Percentiles rank a stretch among this genome's conserved stretches.
phyloP scores from a whole-genome alignment of 495 filamentous ascomycete genomes.

The Daldinia caldariorum region DNA sequence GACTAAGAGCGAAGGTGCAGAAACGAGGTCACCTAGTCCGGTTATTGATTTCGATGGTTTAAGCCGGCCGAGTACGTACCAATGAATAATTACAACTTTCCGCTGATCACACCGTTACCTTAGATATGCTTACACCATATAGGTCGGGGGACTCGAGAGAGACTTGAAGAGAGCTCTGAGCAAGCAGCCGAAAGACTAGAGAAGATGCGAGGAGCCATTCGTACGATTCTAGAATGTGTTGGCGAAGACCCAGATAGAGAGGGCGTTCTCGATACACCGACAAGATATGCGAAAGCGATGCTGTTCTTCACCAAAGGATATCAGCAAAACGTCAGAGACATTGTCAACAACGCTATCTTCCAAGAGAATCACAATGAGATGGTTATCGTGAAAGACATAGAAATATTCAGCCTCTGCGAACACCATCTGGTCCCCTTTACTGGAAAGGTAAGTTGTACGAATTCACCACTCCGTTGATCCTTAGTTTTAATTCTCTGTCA shows the following conservation, averaged over 20 bases:
- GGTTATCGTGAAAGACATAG: conserved; percentile 97
- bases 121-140: background rate
- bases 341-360: conserved; percentile 95
- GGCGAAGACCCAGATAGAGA: conserved; percentile 95
- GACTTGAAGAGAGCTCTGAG: conserved; percentile 80
- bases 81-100: background rate
- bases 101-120: too few species aligned
- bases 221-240: conserved; percentile 92
- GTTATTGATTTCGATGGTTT: conserved; percentile 81
- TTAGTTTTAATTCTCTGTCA: conserved; percentile 47
- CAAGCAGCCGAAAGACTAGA: conserved; percentile 74
- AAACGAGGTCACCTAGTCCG: conserved; percentile 63
- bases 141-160: conserved; percentile 82
- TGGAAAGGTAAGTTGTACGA: conserved; percentile 72
- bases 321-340: conserved; percentile 91
- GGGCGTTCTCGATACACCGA: conserved; percentile 85
- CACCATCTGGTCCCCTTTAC: conserved; percentile 97
- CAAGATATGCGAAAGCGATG: conserved; percentile 95
- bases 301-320: conserved; percentile 99
- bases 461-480: background rate
- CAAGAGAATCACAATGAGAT: conserved; percentile 97
- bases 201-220: conserved; percentile 84
- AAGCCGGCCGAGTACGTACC: conserved; percentile 70
- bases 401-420: conserved; percentile 94
- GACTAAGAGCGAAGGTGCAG: conserved; percentile 42